Conservation (phyloP, 179 eudicot genomes). For the Spinacia oleracea region DNA sequence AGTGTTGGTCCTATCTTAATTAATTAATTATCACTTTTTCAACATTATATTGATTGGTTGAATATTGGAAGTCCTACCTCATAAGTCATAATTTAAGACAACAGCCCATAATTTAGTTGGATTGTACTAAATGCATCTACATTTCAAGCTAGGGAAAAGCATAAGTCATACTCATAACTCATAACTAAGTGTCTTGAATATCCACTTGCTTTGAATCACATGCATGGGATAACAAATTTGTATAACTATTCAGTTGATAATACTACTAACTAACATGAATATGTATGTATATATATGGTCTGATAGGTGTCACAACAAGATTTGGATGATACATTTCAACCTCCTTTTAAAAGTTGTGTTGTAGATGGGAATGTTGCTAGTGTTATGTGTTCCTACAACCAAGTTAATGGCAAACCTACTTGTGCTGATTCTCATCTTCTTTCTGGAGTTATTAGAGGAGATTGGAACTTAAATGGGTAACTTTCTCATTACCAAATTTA, state of each 20-base stretch:
- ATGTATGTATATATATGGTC: too few relatives aligned
- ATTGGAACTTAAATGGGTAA: constrained; percentile 64
- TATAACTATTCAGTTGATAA: background rate
- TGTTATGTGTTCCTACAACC: constrained; percentile 71
- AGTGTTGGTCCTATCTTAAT: too few relatives aligned
- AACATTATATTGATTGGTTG: too few relatives aligned
- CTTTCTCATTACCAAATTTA: background rate
- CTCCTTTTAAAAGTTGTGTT: constrained; percentile 76
- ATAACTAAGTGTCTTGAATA: too few relatives aligned
- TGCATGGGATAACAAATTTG: too few relatives aligned
- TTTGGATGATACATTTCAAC: constrained; percentile 65
- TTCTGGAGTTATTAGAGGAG: constrained; percentile 50
- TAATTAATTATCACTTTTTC: too few relatives aligned
- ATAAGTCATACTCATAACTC: too few relatives aligned
- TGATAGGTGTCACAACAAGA: constrained; percentile 70
- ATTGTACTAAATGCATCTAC: too few relatives aligned
- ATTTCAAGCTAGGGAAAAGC: too few relatives aligned
- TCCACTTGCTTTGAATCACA: too few relatives aligned
- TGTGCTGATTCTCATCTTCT: constrained; percentile 66
- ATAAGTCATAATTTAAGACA: too few relatives aligned
- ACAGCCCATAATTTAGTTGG: background rate
- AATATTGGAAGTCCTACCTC: too few relatives aligned
- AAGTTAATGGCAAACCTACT: constrained; percentile 64
- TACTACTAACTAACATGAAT: background rate
- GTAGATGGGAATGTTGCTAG: constrained; percentile 69